Evolutionary conservation across 2,329 filamentous ascomycete genomes (phyloP), one percentile per base, ranked within the genome.

Genomic region (Colletotrichum camelliae): DNA sequence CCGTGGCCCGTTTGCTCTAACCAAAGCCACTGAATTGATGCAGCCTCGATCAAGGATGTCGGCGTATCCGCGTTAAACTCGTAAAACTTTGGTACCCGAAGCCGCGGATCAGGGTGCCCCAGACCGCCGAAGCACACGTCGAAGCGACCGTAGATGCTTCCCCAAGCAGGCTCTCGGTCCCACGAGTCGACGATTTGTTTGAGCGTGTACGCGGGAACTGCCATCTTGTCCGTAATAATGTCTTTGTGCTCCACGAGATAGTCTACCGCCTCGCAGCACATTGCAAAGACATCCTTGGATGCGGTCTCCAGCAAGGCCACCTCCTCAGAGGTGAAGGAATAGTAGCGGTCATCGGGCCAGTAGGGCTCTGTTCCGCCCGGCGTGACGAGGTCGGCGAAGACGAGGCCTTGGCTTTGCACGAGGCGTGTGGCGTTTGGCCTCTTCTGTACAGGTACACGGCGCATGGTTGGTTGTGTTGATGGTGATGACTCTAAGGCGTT

Each of bases 341-440:
- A 72, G 35, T 72, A 72, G 15, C 70, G 48, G 10, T 72, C n/a
- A n/a, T 72, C 70, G 18, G 70, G 70, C 70, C 70, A 72, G 52
- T 72, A 72, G 3, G 61, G 69, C 3, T 61, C 27, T 35, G 67
- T 52, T 21, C 43, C 43, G 43, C 43, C 43, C 13, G 43, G 43
- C 0, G 43, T 52, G 3, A 52, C 43, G 6, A 52, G 43, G 43
- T 52, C 43, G n/a, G n/a, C 43, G 43, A 52, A 52, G 43, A 52
- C 43, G 43, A 52, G 43, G 7, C 43, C 43, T 52, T 52, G 43
- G 21, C 43, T 52, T 21, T 52, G 43, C 4, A 52, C 43, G 43
- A 52, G 43, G 43, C 43, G 43, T 0, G 43, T 52, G 43, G 43
- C 43, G 43, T 52, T 52, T 21, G 43, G 43, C 43, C 57, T 60